phyloP scores from a whole-genome alignment of 2,329 filamentous ascomycete species.

The Colletotrichum lindemuthianum region DNA sequence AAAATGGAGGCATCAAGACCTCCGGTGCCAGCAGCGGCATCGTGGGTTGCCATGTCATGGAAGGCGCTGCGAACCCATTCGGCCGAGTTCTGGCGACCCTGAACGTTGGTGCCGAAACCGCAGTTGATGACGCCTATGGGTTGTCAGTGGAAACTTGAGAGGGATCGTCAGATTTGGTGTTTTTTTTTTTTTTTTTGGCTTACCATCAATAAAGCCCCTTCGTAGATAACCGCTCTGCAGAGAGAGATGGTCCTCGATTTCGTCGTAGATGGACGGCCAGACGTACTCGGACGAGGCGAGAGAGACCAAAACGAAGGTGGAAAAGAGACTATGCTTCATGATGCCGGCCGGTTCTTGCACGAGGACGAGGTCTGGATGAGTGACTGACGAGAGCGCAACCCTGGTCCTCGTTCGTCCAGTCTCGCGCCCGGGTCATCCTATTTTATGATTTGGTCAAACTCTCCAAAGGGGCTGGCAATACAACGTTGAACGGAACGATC shows the following conservation, averaged over 20 bases:
- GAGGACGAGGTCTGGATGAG: background rate
- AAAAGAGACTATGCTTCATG: constrained; percentile 27
- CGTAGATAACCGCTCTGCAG: constrained; percentile 31
- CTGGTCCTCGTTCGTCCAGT: background rate
- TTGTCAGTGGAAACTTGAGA: background rate
- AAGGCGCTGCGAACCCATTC: constrained; percentile 43
- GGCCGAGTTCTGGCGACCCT: constrained; percentile 39
- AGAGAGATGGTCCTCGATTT: constrained; percentile 35
- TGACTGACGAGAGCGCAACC: constrained; percentile 8
- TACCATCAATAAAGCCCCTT: constrained; percentile 33
- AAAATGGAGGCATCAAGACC: constrained; percentile 41
- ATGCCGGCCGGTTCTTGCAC: background rate
- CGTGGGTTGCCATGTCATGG: constrained; percentile 41
- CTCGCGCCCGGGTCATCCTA: background rate
- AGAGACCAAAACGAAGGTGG: constrained; percentile 19
- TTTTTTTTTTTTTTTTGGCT: no score
- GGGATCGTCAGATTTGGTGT: no score
- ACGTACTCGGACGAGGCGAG: constrained; percentile 21
- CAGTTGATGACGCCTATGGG: constrained; percentile 37
- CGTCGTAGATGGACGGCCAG: constrained; percentile 34
- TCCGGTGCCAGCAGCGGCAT: constrained; percentile 37
- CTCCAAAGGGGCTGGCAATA: background rate
- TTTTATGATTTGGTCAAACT: constrained; percentile 1
- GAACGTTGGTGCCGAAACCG: constrained; percentile 31
- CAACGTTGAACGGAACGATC: constrained; percentile 24